Evolutionary conservation across 306 rosid species (phyloP).

Genomic region (Astragalus membranaceus): DNA sequence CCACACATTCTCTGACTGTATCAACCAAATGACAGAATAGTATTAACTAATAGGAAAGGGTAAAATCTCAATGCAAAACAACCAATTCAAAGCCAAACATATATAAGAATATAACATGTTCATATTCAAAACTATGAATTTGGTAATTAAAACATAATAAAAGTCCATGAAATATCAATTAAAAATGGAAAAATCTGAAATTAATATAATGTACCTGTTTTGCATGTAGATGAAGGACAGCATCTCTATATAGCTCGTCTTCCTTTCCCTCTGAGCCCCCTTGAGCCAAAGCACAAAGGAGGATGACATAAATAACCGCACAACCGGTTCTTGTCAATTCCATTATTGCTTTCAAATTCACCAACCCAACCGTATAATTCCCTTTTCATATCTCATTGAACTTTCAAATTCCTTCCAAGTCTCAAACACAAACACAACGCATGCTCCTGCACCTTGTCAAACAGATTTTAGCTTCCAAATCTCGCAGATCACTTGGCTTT

Average conservation of each 20-base stretch:
- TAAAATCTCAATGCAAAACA: no score
- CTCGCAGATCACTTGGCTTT: not conserved
- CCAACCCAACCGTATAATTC: slow-evolving; percentile 18
- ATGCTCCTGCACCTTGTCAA: not conserved
- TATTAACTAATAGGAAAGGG: no score
- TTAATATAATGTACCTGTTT: slow-evolving; percentile 32
- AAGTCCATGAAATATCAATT: not conserved
- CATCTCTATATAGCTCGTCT: slow-evolving; percentile 23
- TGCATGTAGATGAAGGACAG: slow-evolving; percentile 2
- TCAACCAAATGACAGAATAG: slow-evolving; percentile 18
- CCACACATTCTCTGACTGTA: slow-evolving; percentile 49
- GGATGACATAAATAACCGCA: slow-evolving; percentile 48
- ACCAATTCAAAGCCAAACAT: not conserved
- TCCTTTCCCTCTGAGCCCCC: slow-evolving; percentile 51
- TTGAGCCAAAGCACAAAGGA: slow-evolving; percentile 62
- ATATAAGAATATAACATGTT: not conserved
- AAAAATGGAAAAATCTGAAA: not conserved
- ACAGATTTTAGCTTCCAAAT: not conserved
- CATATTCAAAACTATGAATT: not conserved
- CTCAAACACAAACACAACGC: slow-evolving; percentile 14
- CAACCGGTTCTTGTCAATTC: slow-evolving; percentile 49
- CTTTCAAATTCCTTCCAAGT: not conserved
- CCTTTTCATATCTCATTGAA: slow-evolving; percentile 66
- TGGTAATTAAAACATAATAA: not conserved
- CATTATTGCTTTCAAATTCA: slow-evolving; percentile 42